These are phyloP conservation scores for Stellera chamaejasme DNA, from an alignment of 345 rosid species.

Conservation along the genomic window DNA sequence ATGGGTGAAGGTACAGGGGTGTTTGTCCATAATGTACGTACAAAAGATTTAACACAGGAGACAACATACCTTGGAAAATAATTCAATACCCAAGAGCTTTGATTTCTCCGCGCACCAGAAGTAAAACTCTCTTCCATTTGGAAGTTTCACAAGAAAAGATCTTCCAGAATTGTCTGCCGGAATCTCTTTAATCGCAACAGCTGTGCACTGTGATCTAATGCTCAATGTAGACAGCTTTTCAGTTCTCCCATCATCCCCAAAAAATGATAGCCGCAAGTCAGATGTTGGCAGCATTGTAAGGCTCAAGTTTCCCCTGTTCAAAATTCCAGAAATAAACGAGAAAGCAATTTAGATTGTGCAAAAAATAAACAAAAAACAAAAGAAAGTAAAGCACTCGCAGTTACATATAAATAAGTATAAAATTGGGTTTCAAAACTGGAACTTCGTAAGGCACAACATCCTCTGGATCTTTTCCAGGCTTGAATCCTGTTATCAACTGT, in stretches of 20 bases:
- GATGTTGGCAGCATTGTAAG: slow-evolving; percentile 78
- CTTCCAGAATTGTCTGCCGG: slow-evolving; percentile 71
- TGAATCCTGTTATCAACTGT: too few relatives aligned
- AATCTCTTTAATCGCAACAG: slow-evolving; percentile 53
- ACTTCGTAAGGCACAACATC: too few relatives aligned
- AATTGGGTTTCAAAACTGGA: background rate
- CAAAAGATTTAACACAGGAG: background rate
- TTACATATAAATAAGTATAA: background rate
- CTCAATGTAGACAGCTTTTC: slow-evolving; percentile 63
- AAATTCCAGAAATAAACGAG: slow-evolving; percentile 1
- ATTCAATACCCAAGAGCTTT: slow-evolving; percentile 74
- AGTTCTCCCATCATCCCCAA: slow-evolving; percentile 73
- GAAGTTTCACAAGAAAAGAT: slow-evolving; percentile 56
- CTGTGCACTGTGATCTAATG: slow-evolving; percentile 36
- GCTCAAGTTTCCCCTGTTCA: slow-evolving; percentile 76
- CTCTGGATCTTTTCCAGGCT: too few relatives aligned
- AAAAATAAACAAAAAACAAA: slow-evolving; percentile 3
- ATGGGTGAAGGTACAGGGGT: background rate
- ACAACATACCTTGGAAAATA: slow-evolving; percentile 64
- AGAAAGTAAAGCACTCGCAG: background rate
- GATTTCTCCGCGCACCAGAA: slow-evolving; percentile 98
- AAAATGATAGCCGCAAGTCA: slow-evolving; percentile 66
- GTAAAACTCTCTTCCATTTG: slow-evolving; percentile 48
- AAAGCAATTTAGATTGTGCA: slow-evolving; percentile 8
- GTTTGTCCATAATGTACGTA: background rate